Base-by-base conservation (phyloP, 306 rosid species). In the Datisca glomerata region DNA sequence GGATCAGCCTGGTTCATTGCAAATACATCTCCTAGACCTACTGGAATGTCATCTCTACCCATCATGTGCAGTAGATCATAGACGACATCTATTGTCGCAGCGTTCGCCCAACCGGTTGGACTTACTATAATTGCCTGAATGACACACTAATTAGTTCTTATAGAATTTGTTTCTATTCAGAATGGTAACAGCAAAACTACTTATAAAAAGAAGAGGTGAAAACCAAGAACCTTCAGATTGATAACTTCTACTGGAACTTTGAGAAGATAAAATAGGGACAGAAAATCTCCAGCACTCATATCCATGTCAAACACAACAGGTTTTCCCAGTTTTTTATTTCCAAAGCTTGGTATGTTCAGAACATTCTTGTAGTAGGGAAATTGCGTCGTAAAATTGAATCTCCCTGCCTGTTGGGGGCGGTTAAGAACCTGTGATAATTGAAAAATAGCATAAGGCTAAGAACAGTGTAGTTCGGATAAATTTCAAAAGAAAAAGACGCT, bases 231-330 rank as follows among this genome's bases (percentile, higher is more conserved):
- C 93, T 78, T 89, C 15, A 89, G 78, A 60, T 89, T 48, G 55
- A 83, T 72, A 2, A 70, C 63, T 71, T 84, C 77, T 39, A 76
- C 73, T 28, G 95, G 91, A 10, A 89, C 71, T 75, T 89, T 84
- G 12, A 89, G 69, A 46, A 89, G 93, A 48, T 77, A 84, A 45
- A 89, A 62, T 21, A 89, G 66, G 43, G 98, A 71, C 3, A 80
- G 69, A 61, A 89, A 84, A 51, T 89, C 98, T 59, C 98, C 95
- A n/a, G 79, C 79, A 47, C 95, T 84, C 95, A 89, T 89, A 59
- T 89, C 98, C 93, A 80, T 84, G 68, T 89, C 98, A 59, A 89
- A 80, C 14, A 89, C 78, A 52, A 84, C 66, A 28, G 86, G 70
- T 69, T 75, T 89, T 15, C 98, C 98, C 40, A 70, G 53, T 45